Evolutionary conservation across 192 early-diverging fungal genomes (phyloP), one percentile per base, ranked within the genome.

Genomic region (Backusella australiensis): DNA sequence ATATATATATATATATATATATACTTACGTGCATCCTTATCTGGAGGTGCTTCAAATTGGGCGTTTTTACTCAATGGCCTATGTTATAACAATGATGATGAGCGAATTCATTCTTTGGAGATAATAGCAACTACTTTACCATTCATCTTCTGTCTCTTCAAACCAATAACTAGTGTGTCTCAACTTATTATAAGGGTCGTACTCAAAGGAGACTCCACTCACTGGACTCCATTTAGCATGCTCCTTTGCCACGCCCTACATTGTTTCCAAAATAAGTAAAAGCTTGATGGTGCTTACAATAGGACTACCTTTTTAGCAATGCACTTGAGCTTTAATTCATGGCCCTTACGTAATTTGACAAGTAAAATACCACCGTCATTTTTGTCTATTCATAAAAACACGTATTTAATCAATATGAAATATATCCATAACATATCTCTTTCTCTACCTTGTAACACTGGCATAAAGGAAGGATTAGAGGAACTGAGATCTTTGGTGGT

Each of bases 191-290:
- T 97, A 92, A 63, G 97, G 97, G 76, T 99, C 97, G 73, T 99
- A 99, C 72, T 99, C 97, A 80, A 99, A 98, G 5, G 91, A 88
- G 14, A 98, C 89, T 8, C 93, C 96, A 72, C 91, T 87, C 67
- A 93, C 92, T 41, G 97, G 96, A 66, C 91, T 92, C 97, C 97
- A 99, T 77, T 99, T 99, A 32, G 97, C 95, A 79, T 98, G 96
- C 76, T 98, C 96, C 82, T 99, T 99, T 34, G 93, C 95, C 29
- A 95, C 96, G 14, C 97, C 97, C 79, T 86, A 67, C 32, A 41
- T 41, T 19, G 17, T 39, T 26, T 63, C 56, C 36, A 8, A 32
- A 32, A 8, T 15, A 11, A 9, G 14, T n/a, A n/a, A 67, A 70
- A 4, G 23, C 12, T 52, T 39, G 36, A 4, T 38, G 32, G 32